Conservation (phyloP, 148 eudicot genomes). For the Rhododendron ferrugineum region DNA sequence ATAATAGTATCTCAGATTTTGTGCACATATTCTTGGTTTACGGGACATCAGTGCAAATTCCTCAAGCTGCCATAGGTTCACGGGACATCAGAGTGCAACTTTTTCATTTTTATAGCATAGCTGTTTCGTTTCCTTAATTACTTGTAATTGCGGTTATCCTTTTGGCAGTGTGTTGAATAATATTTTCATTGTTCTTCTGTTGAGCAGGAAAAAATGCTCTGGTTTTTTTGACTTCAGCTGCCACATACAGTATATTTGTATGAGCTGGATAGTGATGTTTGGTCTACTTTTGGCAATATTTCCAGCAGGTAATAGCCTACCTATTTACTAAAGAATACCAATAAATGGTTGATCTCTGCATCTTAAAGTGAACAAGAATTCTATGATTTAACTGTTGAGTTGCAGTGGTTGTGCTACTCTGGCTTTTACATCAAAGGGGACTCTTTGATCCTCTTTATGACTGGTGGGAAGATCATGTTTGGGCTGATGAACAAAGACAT, state of each 20-base stretch:
- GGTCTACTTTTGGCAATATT: conserved; percentile 67
- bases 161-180: not conserved
- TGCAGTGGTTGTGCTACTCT: conserved; percentile 66
- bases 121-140: not conserved
- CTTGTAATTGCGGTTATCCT: not conserved
- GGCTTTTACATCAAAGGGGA: conserved; percentile 95
- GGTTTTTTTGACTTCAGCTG: conserved; percentile 86
- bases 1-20: too few relatives aligned
- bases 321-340: not conserved
- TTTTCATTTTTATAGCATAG: not conserved
- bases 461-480: conserved; percentile 85
- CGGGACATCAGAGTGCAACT: not conserved
- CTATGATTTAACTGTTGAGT: not conserved
- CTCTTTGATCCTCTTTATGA: conserved; percentile 91
- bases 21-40: not conserved
- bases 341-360: not conserved
- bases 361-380: not conserved
- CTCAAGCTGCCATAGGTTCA: not conserved
- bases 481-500: conserved; percentile 24
- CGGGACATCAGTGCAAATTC: not conserved
- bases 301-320: conserved; percentile 60
- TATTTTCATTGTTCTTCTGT: conserved; percentile 13
- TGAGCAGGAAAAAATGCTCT: conserved; percentile 65
- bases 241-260: conserved; percentile 88
- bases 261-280: conserved; percentile 82